These are phyloP conservation scores for Exophiala lecanii-corni DNA, from an alignment of 2,329 filamentous ascomycete species.

Conservation along the genomic window DNA sequence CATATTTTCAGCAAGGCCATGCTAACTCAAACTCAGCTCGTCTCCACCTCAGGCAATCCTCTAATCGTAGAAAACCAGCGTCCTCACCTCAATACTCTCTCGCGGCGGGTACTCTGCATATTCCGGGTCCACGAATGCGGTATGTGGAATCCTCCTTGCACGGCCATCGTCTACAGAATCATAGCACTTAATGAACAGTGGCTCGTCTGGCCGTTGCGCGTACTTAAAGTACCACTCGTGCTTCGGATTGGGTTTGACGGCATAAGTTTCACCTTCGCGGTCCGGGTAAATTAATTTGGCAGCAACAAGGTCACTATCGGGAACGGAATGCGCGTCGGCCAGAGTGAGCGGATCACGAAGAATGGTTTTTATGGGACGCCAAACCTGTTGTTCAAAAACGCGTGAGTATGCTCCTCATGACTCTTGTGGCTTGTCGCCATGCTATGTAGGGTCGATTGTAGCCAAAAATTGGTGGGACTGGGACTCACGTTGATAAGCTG, in stretches of 20 bases:
- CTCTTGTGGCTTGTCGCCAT: too few species aligned
- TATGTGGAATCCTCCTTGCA: slow-evolving; percentile 48
- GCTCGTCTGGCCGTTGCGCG: slow-evolving; percentile 59
- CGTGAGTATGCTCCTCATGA: too few species aligned
- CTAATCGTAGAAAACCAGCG: slow-evolving; percentile 56
- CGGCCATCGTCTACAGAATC: slow-evolving; percentile 46
- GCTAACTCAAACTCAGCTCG: too few species aligned
- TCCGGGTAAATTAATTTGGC: slow-evolving; percentile 59
- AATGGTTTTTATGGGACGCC: slow-evolving; percentile 60
- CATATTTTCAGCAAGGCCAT: too few species aligned
- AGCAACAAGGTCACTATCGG: slow-evolving; percentile 54
- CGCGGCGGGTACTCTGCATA: slow-evolving; percentile 51
- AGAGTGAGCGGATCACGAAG: slow-evolving; percentile 65
- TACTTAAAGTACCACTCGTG: slow-evolving; percentile 63
- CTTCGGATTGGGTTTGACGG: slow-evolving; percentile 51
- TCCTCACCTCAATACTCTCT: slow-evolving; percentile 62
- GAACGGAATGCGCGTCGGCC: slow-evolving; percentile 58
- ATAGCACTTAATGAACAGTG: slow-evolving; percentile 52
- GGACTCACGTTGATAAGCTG: too few species aligned
- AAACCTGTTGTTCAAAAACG: slow-evolving; percentile 36
- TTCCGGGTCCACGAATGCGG: slow-evolving; percentile 55
- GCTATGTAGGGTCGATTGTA: too few species aligned
- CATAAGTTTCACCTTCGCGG: slow-evolving; percentile 58
- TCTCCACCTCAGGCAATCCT: slow-evolving; percentile 36
- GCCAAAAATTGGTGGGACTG: too few species aligned